These are phyloP conservation scores for Talaromyces marneffei DNA, from an alignment of 2,329 filamentous ascomycete species.

Conservation along the genomic window DNA sequence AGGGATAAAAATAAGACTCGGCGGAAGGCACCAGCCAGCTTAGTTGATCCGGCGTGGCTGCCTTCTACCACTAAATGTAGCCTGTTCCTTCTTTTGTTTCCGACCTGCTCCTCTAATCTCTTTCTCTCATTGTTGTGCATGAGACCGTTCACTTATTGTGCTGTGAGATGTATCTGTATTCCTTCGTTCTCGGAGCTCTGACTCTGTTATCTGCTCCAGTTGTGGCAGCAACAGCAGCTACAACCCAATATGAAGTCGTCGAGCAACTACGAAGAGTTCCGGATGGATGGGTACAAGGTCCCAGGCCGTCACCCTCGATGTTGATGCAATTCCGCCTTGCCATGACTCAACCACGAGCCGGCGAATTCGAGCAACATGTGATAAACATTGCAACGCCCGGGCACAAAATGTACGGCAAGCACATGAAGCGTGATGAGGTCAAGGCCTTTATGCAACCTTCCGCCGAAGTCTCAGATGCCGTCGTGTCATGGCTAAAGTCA, in stretches of 20 bases:
- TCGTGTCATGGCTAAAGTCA: slow-evolving; percentile 52
- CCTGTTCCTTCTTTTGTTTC: neutral
- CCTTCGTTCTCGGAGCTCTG: slow-evolving; percentile 2
- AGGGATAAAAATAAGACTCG: neutral
- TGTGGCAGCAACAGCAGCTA: neutral
- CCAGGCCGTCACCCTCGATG: slow-evolving; percentile 29
- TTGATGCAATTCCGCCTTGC: slow-evolving; percentile 46
- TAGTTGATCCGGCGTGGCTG: neutral
- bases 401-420: slow-evolving; percentile 54
- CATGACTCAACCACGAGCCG: slow-evolving; percentile 45
- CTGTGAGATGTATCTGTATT: slow-evolving; percentile 6
- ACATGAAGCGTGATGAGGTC: slow-evolving; percentile 57
- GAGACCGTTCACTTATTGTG: neutral
- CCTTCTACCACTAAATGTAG: neutral
- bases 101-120: neutral
- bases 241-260: slow-evolving; percentile 17
- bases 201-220: neutral
- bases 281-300: slow-evolving; percentile 29
- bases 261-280: slow-evolving; percentile 29
- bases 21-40: neutral
- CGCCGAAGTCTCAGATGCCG: slow-evolving; percentile 42
- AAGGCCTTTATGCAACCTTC: slow-evolving; percentile 50
- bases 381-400: slow-evolving; percentile 58
- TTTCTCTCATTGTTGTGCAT: neutral
- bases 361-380: slow-evolving; percentile 53